A percentile compares a stretch with the other conserved stretches of the same genome.
Conservation (phyloP, 371 early-diverging fungal species). For the Dipsacomyces acuminosporus region DNA sequence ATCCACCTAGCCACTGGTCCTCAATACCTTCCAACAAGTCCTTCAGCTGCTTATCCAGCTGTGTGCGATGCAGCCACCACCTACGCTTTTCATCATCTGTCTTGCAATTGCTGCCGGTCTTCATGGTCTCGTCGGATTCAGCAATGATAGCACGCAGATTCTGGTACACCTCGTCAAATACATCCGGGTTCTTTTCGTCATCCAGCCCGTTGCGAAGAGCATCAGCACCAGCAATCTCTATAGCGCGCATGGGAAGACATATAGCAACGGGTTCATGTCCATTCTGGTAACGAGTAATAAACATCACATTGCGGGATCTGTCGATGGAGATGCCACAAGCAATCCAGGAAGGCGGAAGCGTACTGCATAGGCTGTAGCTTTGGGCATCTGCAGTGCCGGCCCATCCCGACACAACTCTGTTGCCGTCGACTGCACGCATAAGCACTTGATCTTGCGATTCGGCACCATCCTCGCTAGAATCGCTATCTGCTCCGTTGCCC, state of each 20-base stretch:
- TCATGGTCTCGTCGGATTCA: slow-evolving; percentile 40
- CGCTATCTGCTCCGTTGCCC: too few relatives aligned
- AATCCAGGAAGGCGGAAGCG: slow-evolving; percentile 61
- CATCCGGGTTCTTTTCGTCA: slow-evolving; percentile 50
- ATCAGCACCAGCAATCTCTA: slow-evolving; percentile 36
- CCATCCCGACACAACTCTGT: slow-evolving; percentile 16
- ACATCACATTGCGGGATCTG: slow-evolving; percentile 55
- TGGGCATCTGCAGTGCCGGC: neutral
- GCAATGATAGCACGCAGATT: slow-evolving; percentile 48
- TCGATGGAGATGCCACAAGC: slow-evolving; percentile 74
- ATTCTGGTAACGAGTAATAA: slow-evolving; percentile 57
- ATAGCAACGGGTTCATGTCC: slow-evolving; percentile 55
- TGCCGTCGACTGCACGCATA: slow-evolving; percentile 47
- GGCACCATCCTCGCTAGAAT: slow-evolving; percentile 29
- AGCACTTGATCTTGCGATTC: slow-evolving; percentile 48
- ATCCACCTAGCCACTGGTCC: slow-evolving; percentile 76
- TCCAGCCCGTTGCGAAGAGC: slow-evolving; percentile 48
- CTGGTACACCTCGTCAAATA: slow-evolving; percentile 57
- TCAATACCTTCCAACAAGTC: slow-evolving; percentile 61
- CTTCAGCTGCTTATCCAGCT: slow-evolving; percentile 63
- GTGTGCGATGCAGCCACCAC: slow-evolving; percentile 76
- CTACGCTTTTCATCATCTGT: slow-evolving; percentile 56
- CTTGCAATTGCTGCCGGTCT: slow-evolving; percentile 32
- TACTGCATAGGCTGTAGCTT: slow-evolving; percentile 35
- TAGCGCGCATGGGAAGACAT: slow-evolving; percentile 66